Base-by-base conservation (phyloP, 257 asterid genomes). In the Anisodus tanguticus region DNA sequence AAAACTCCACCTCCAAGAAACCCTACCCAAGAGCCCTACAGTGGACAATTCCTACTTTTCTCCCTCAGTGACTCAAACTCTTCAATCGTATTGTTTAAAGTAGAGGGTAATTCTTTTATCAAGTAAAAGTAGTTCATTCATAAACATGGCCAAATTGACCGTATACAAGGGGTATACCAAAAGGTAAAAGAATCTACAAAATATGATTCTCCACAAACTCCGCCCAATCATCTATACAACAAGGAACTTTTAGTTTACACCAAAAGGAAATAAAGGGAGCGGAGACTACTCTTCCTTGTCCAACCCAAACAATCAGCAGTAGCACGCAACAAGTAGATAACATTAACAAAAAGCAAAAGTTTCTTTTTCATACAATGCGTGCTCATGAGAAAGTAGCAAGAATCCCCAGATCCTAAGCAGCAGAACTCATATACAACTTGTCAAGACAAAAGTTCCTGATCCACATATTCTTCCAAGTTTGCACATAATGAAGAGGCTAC, bases 381-480 rank as follows among this genome's bases (percentile, higher is more conserved):
- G 41, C 60, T 47, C 80, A 72, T 47, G 58, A 72, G 19, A 1
- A 19, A 26, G 41, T 72, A 71, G 60, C 80, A 72, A 72, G 60
- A 47, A 72, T 47, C 80, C 80, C 41, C 39, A 47, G 41, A 72
- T 47, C 37, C 47, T 41, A 47, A 47, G 60, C 60, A 72, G 60
- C 60, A 72, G 9, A 72, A 47, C 60, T 72, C 60, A 10, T 19
- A 10, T 45, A 19, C 13, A 47, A 55, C 37, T 71, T 5, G 19
- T 19, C 41, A 72, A 1, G 11, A 72, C 6, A 72, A 72, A 72
- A 1, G 19, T 72, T 17, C 17, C n/a, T 45, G 80, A 72, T 47
- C 43, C 80, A 11, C 60, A 72, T 72, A 47, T 72, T 72, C 41
- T 72, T 47, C 43, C 19, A 72, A 10, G 5, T 19, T 19, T 47